Percentiles rank a stretch among this genome's conserved stretches.
Evolutionary conservation across 495 filamentous ascomycete species (phyloP).

Genomic region (Hyphodiscus hymeniophilus): DNA sequence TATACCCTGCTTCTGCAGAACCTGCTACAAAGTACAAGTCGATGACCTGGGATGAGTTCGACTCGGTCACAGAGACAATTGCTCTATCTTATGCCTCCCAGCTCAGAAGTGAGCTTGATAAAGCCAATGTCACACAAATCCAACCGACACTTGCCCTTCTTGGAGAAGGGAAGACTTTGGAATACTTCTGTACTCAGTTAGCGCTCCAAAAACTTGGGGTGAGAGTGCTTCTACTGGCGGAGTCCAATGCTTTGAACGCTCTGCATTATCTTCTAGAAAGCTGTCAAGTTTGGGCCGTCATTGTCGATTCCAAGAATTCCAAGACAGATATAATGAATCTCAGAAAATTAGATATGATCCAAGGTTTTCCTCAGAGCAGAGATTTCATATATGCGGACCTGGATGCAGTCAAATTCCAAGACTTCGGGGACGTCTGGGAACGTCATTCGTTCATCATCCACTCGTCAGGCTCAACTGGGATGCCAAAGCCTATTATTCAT

Average conservation of each 20-base stretch:
- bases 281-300: conserved; percentile 17
- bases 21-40: conserved; percentile 8
- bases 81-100: conserved; percentile 14
- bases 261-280: conserved; percentile 17
- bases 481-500: conserved; percentile 24
- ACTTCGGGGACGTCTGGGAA: conserved; percentile 21
- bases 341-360: conserved; percentile 16
- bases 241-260: conserved; percentile 18
- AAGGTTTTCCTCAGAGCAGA: conserved; percentile 1
- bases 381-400: conserved; percentile 1
- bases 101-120: conserved; percentile 10
- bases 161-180: conserved; percentile 16
- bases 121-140: conserved; percentile 12
- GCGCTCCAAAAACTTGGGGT: conserved; percentile 23
- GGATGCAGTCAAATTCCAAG: conserved; percentile 20
- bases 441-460: conserved; percentile 23
- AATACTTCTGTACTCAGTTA: conserved; percentile 21
- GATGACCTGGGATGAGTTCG: conserved; percentile 24
- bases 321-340: conserved; percentile 11
- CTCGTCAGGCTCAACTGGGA: conserved; percentile 23
- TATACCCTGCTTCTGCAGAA: conserved; percentile 14
- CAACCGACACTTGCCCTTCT: conserved; percentile 22
- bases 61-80: conserved; percentile 16
- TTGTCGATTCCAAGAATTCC: conserved; percentile 18
- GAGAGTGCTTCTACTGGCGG: conserved; percentile 19